A percentile compares a stretch with the other conserved stretches of the same genome.
Conservation (phyloP, 2,329 filamentous ascomycete species). For the Chaetomium olivaceum region DNA sequence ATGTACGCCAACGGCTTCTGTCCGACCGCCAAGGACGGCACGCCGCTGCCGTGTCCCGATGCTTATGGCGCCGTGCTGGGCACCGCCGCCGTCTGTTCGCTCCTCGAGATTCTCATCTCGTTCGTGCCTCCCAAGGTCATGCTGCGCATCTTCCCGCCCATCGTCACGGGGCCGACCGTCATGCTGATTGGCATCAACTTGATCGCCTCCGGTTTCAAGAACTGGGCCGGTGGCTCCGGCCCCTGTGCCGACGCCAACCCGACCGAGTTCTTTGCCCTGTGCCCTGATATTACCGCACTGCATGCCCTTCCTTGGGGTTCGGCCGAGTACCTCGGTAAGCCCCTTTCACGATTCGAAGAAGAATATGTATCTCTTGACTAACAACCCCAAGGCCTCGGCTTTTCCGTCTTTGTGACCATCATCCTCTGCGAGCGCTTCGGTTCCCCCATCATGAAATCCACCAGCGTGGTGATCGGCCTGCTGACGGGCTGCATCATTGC, state of each 20-base stretch:
- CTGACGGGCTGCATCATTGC: constrained; percentile 77
- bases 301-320: constrained; percentile 76
- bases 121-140: constrained; percentile 70
- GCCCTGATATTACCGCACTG: constrained; percentile 67
- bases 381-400: constrained; percentile 57
- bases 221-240: constrained; percentile 77
- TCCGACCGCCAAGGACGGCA: constrained; percentile 59
- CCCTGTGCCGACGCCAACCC: constrained; percentile 52
- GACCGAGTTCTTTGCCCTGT: constrained; percentile 60
- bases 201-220: constrained; percentile 69
- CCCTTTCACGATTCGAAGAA: too few relatives aligned
- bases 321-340: constrained; percentile 68
- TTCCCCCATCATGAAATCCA: constrained; percentile 80
- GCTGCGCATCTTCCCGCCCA: constrained; percentile 74
- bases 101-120: constrained; percentile 72
- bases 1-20: constrained; percentile 77
- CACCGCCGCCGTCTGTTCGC: constrained; percentile 63
- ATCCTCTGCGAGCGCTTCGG: constrained; percentile 80
- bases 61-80: constrained; percentile 76
- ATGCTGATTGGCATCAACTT: constrained; percentile 73
- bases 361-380: background rate
- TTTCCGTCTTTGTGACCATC: constrained; percentile 77
- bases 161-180: constrained; percentile 51
- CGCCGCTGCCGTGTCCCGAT: constrained; percentile 70
- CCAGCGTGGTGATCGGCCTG: constrained; percentile 72